Evolutionary conservation across 1,139 yeast genomes (phyloP), one percentile per base, ranked within the genome.

Genomic region (Geotrichum aggregatum): DNA sequence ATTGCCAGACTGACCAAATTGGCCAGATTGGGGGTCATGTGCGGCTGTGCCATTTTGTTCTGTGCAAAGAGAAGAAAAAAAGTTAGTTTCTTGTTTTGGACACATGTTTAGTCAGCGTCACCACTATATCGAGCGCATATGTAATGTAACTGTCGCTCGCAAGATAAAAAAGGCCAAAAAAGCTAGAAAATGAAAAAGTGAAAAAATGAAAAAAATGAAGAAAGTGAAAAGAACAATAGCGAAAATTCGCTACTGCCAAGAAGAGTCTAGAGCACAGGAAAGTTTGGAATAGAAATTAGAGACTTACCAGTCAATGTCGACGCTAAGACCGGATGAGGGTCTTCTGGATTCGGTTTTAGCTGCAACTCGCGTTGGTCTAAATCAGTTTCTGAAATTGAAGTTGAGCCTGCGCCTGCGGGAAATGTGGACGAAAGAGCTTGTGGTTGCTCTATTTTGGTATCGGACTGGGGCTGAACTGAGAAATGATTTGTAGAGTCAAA

Each of bases 131-230:
- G 47, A 44, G 22, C 35, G 47, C 33, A 5, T 8, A 5, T 24
- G 28, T 24, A 24, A 24, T 24, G 28, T 24, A 24, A 5, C 28
- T 24, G 5, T 8, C 28, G 28, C 28, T 24, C 28, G 5, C 5
- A 24, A 5, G 28, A 24, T 24, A 24, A 24, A 24, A 24, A 24
- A 24, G 5, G 7, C 5, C 28, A 24, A 8, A 24, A 24, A 24
- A 24, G 5, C 28, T 8, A 39, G 19, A 22, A 24, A 24, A 24
- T 24, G 13, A 44, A 51, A 18, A 51, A 55, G 36, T 42, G 56
- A 44, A 34, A 42, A 24, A 47, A 54, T 24, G 55, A 50, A 13
- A 56, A 50, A 7, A 53, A 50, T 4, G 55, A 54, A 11, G 49
- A 46, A 24, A 24, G 28, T 24, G 7, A 24, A 5, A 24, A 24